Conservation (phyloP, 345 rosid genomes). For the Citrus glauca region DNA sequence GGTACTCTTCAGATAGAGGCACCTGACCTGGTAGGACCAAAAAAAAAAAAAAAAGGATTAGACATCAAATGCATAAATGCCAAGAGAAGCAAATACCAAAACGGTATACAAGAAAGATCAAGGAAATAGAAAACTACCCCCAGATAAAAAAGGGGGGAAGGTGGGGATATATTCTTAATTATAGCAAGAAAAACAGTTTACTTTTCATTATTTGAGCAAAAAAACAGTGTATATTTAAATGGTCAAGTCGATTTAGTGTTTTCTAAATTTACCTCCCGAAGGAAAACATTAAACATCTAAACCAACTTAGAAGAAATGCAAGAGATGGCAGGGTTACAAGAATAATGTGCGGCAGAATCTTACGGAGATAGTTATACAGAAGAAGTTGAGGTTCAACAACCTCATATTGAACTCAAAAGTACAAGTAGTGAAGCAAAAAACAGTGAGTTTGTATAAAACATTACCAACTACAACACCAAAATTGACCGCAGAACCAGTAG, state of each 20-base stretch:
- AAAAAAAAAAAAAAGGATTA: background rate
- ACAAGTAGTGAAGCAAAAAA: background rate
- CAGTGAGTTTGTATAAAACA: too few species aligned
- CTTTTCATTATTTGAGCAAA: background rate
- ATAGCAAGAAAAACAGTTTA: background rate
- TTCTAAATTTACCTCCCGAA: background rate
- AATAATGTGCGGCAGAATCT: background rate
- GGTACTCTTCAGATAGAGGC: constrained; percentile 71
- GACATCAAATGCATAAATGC: background rate
- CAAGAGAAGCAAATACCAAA: background rate
- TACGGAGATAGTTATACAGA: background rate
- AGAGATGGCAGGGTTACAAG: background rate
- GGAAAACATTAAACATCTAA: background rate
- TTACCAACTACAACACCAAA: background rate
- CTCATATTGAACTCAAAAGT: background rate
- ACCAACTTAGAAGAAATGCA: background rate
- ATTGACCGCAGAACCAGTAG: background rate
- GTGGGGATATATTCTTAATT: too few species aligned
- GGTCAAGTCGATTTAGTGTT: background rate
- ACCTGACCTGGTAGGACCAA: constrained; percentile 47
- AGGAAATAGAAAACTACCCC: background rate
- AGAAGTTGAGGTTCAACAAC: background rate
- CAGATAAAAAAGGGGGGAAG: too few species aligned
- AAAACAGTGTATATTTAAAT: too few species aligned
- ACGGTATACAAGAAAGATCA: too few species aligned